Percentiles rank a stretch among this genome's conserved stretches.
phyloP scores from a whole-genome alignment of 208 protist genomes.

The Leishmania aethiopica region DNA sequence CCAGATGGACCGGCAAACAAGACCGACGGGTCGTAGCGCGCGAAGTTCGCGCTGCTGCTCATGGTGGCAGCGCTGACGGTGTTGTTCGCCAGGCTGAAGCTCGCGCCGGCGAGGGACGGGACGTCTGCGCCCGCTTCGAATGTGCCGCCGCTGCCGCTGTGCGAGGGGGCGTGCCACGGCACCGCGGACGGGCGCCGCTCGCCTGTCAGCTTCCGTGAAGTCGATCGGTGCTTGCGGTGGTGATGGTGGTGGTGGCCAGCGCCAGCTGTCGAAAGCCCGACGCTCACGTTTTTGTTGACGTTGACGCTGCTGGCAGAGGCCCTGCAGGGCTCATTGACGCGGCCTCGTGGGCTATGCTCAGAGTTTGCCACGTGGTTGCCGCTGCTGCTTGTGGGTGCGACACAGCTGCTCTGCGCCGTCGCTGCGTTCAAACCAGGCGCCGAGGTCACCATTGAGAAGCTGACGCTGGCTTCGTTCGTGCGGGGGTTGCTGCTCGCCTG shows the following conservation, averaged over 20 bases:
- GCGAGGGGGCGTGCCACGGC: not conserved
- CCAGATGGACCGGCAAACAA: not conserved
- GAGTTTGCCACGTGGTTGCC: not conserved
- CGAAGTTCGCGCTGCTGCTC: conserved; percentile 2
- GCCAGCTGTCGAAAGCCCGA: not conserved
- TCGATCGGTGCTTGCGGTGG: not conserved
- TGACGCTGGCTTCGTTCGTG: conserved; percentile 12
- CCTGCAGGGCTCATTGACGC: not conserved
- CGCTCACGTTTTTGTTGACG: not conserved
- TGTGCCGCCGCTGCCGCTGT: not conserved
- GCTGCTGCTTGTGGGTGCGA: not conserved
- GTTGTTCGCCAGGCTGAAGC: not conserved
- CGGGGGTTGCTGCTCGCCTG: not conserved
- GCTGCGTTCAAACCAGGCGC: not conserved
- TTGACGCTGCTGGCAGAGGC: not conserved
- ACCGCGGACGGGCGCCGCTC: not conserved
- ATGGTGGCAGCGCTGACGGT: conserved; percentile 1
- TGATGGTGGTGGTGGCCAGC: not conserved
- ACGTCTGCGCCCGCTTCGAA: not conserved
- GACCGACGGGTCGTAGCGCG: conserved; percentile 1
- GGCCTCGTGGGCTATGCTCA: not conserved
- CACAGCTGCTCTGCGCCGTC: not conserved
- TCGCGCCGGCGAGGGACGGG: not conserved
- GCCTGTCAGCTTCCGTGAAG: not conserved
- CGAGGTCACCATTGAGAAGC: conserved; percentile 5